Base-by-base conservation (phyloP, 176 grass and related monocot genomes). In the Chloris gayana region DNA sequence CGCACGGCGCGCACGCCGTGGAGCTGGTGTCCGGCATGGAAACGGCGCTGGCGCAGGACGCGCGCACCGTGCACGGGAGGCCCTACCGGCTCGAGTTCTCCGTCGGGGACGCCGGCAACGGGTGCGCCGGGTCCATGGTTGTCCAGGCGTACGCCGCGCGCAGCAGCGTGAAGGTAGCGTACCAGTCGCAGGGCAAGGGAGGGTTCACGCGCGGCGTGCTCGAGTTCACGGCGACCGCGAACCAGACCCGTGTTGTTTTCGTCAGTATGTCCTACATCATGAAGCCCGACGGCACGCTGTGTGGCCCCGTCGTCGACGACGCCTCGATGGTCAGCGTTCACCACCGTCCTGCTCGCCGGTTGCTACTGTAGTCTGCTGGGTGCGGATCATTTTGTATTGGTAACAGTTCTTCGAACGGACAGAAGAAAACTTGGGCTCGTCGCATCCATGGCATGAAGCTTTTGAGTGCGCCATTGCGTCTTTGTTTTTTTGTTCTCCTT, bases 271-370 rank as follows among this genome's bases (percentile, higher is more conserved):
- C 49, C 18, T 89, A 93, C 76, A 79, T 30, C 76, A 75, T 19
- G 60, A 87, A 84, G 84, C 44, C 27, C 53, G 91, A 93, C 26
- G 87, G 87, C 84, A 78, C 91, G n/a, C 84, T 93, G 29, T 93
- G 91, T 8, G 91, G 91, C 0, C 91, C 91, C 9, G 53, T 93
- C 42, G 15, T 89, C 26, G 91, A 89, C 34, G 84, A 93, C 14
- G 84, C 62, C 30, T 77, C 77, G 49, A 72, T 89, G 14, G 31
- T 93, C 26, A 33, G 14, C 56, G 57, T 57, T 13, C 72, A 69
- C 26, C 78, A 14, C 27, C 54, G 29, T 50, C 29, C 49, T 21
- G 67, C 57, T 15, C 79, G 76, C 49, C 65, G 72, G 32, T 42
- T 87, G 27, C 65, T 77, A 39, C 42, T 33, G 54, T 14, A 11